Conservation (phyloP, 768 basidiomycete genomes). For the Boletus eberwhitei region DNA sequence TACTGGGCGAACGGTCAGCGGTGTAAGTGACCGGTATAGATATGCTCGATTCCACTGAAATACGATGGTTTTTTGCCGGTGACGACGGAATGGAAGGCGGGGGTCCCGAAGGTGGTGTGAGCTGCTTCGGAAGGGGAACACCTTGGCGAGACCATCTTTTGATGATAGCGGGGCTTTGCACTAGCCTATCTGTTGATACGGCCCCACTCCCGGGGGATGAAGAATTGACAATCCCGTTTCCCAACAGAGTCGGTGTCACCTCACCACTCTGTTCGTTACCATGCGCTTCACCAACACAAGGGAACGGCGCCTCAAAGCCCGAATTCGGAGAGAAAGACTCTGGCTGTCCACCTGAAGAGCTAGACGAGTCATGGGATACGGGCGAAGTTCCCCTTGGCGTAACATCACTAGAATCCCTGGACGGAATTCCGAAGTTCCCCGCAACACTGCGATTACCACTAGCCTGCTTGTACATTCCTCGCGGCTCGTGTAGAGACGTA, state of each 20-base stretch:
- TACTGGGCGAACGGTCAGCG: constrained; percentile 34
- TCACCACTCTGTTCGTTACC: constrained; percentile 4
- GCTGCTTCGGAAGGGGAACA: constrained; percentile 43
- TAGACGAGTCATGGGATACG: neutral
- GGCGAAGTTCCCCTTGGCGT: constrained; percentile 12
- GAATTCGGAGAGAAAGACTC: constrained; percentile 5
- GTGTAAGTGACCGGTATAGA: constrained; percentile 32
- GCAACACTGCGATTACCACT: constrained; percentile 29
- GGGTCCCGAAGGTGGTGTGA: constrained; percentile 59
- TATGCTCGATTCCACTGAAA: constrained; percentile 22
- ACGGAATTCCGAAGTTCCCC: constrained; percentile 28
- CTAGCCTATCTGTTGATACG: constrained; percentile 29
- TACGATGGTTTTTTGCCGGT: constrained; percentile 20
- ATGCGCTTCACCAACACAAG: neutral
- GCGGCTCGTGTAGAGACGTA: constrained; percentile 3
- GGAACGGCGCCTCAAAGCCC: neutral
- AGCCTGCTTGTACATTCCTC: constrained; percentile 25
- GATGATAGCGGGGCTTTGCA: constrained; percentile 21
- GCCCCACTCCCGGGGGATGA: neutral
- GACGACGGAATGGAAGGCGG: constrained; percentile 45
- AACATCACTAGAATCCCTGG: constrained; percentile 6
- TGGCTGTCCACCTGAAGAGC: constrained; percentile 1
- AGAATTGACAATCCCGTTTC: neutral
- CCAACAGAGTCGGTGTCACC: neutral
- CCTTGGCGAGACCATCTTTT: constrained; percentile 58